Conservation (phyloP, 805 yeast species). For the Ogataea pilisensis region DNA sequence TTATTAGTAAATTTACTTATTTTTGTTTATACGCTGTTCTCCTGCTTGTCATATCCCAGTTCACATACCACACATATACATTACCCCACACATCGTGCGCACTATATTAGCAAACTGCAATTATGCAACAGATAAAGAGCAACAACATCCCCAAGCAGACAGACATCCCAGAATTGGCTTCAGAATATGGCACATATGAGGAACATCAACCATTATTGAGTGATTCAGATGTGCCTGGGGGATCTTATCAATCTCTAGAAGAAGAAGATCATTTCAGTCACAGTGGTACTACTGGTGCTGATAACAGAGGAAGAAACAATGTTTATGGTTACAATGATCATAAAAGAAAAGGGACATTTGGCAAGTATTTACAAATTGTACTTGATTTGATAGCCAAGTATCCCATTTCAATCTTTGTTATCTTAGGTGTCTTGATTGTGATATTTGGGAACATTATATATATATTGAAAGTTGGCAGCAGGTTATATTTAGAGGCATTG, state of each 20-base stretch:
- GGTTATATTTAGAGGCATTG: slow-evolving; percentile 1
- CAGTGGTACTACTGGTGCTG: not conserved
- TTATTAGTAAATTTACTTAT: too few relatives aligned
- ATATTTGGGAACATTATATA: not conserved
- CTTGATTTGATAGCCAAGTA: not conserved
- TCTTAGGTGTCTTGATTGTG: not conserved
- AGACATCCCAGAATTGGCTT: not conserved
- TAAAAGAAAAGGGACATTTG: not conserved
- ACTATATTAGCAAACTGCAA: too few relatives aligned
- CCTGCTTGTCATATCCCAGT: too few relatives aligned
- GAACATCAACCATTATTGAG: slow-evolving; percentile 2
- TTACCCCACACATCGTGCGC: not conserved
- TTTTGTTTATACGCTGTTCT: too few relatives aligned
- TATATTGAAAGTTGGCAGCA: not conserved
- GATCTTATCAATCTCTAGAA: not conserved
- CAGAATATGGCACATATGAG: not conserved
- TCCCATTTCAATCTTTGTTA: not conserved
- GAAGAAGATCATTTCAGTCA: not conserved
- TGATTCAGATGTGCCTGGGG: not conserved
- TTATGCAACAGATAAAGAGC: not conserved
- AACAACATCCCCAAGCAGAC: not conserved
- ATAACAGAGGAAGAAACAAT: not conserved
- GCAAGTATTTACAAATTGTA: not conserved
- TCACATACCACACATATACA: not conserved
- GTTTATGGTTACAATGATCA: not conserved